Evolutionary conservation across 2,329 filamentous ascomycete species (phyloP), one percentile per base, ranked within the genome.

Genomic region (Lasiodiplodia hormozganensis): DNA sequence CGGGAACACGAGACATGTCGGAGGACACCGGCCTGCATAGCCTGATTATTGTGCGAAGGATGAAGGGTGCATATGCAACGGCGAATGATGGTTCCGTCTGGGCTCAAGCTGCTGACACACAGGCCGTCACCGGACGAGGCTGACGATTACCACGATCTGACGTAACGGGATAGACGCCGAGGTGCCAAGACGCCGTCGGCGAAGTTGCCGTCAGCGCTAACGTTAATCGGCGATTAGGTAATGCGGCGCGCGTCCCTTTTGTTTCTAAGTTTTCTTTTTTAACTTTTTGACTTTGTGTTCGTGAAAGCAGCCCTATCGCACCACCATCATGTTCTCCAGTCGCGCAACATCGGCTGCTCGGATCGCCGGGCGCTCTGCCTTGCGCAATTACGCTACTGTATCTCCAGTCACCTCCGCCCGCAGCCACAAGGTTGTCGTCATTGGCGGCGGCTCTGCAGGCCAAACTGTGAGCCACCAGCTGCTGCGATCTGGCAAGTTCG

Each of bases 391-490:
- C 36, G 62, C 62, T 21, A 65, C 62, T 21, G 62, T 34, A 2
- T 43, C 62, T 2, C 73, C 76, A 8, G 73, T 73, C 6, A 72
- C 57, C 66, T 74, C 79, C 49, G 74, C 78, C 36, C 79, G 78
- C 64, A 83, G 81, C 71, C 90, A 92, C 82, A 89, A 85, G 73
- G 83, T 92, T 18, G 88, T 92, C 14, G 85, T 92, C 2, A 82
- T 92, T 34, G 90, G 90, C 62, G 89, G 86, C 65, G 90, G 90
- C 38, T 83, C 87, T 14, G 90, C 89, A 47, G 90, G 90, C 60
- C 78, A 92, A 18, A 79, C 87, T 1, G 85, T 91, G 74, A 88
- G 88, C 73, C 89, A 92, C 73, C 90, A 92, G 79, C 85, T 93
- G 3, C 84, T 91, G 3, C 84, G 84, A 2, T 82, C 83, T 0